Base-by-base conservation (phyloP, 177 flowering plant genomes). In the Vitis hybrid region DNA sequence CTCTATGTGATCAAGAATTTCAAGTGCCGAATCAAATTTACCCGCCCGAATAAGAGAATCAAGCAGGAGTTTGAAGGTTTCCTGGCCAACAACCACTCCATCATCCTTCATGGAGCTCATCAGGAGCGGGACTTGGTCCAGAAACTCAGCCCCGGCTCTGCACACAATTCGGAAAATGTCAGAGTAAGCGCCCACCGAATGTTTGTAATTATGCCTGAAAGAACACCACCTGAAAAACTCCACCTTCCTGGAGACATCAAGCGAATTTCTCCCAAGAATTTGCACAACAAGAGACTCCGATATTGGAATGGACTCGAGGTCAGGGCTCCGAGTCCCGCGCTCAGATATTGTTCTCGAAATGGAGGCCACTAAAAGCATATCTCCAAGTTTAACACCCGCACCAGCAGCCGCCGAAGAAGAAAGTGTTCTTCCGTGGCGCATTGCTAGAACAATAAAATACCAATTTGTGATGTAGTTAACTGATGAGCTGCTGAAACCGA, bases 191-290 rank as follows among this genome's bases (percentile, higher is more conserved):
- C 48, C 6, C 9, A 90, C 72, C 4, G 97, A 82, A 84, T 85
- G 98, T 72, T 84, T 85, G 88, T 74, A 85, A 52, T 65, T 65
- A 19, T 74, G 81, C 60, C 82, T 75, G 65, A 72, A 72, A 56
- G 93, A 88, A 60, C 92, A 91, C 97, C 98, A 96, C 27, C 65
- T 67, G 84, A 96, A 93, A 61, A 96, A 93, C 35, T 90, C 93
- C 52, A 93, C 60, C 72, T 87, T 93, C 18, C 71, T 84, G 14
- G 84, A 74, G 3, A 85, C 62, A 17, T 81, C 75, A 62, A 96
- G 77, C 12, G 86, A 80, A 32, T 66, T 58, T 7, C 82, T 70
- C 13, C 73, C 82, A 65, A 96, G 93, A 62, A 93, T 68, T 60
- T 81, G 87, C 65, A 84, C 85, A 52, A 96, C 87, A 27, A 90